phyloP scores from a whole-genome alignment of 768 basidiomycete genomes.

The Boletus sp. region DNA sequence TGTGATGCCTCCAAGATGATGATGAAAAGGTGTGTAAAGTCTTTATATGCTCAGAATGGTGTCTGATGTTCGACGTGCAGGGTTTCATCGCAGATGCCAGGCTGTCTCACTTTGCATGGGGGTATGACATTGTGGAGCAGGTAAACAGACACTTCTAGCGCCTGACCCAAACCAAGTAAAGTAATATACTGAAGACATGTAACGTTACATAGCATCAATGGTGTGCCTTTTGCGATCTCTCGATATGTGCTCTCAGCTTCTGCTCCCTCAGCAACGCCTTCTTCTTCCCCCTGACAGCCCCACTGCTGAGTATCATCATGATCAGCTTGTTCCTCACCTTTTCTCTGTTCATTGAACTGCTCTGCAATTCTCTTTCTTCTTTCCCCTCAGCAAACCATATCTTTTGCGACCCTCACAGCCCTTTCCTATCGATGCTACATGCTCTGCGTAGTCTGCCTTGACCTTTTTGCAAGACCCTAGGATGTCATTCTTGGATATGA shows the following conservation, averaged over 20 bases:
- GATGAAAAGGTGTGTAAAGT: conserved; percentile 46
- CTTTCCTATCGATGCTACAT: conserved; percentile 87
- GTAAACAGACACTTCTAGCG: conserved; percentile 30
- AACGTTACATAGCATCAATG: conserved; percentile 18
- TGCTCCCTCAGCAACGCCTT: conserved; percentile 75
- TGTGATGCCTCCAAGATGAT: conserved; percentile 46
- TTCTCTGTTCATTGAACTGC: conserved; percentile 88
- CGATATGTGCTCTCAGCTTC: conserved; percentile 73
- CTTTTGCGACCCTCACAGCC: conserved; percentile 95
- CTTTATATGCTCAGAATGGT: neutral
- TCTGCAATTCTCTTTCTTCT: conserved; percentile 79
- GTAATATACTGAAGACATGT: neutral
- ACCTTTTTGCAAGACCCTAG: conserved; percentile 90
- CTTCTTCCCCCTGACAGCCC: conserved; percentile 78
- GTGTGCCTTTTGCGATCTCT: conserved; percentile 56
- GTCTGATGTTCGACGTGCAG: conserved; percentile 28
- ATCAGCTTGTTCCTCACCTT: conserved; percentile 93
- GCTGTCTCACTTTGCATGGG: conserved; percentile 71
- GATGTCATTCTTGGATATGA: conserved; percentile 90
- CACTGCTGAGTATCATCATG: conserved; percentile 87
- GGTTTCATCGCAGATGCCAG: conserved; percentile 74
- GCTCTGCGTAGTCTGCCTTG: conserved; percentile 92
- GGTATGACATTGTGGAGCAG: conserved; percentile 56
- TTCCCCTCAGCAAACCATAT: conserved; percentile 87
- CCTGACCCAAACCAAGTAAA: neutral